Conservation (phyloP, 345 rosid species). For the Brassica cretica region DNA sequence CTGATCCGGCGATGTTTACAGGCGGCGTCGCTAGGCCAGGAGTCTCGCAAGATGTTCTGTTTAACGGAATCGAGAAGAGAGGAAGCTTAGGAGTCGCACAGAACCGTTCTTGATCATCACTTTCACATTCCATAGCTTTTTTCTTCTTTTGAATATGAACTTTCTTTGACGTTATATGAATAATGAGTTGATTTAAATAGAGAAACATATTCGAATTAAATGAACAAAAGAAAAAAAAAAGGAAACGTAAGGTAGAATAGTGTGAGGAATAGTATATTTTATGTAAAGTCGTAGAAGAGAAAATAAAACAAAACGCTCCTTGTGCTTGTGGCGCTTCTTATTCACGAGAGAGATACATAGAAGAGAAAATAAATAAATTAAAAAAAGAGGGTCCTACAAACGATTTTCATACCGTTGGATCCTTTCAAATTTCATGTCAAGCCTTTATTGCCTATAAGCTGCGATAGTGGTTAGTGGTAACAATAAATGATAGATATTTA, state of each 20-base stretch:
- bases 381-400: neutral
- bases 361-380: neutral
- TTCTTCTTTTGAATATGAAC: neutral
- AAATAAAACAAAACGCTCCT: constrained; percentile 32
- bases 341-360: constrained; percentile 16
- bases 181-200: constrained; percentile 20
- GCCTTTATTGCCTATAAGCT: constrained; percentile 21
- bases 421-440: constrained; percentile 27
- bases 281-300: neutral
- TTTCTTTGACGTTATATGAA: constrained; percentile 15
- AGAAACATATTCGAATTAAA: neutral
- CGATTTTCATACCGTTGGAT: constrained; percentile 21
- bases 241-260: neutral
- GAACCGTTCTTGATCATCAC: constrained; percentile 31
- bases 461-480: neutral
- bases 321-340: constrained; percentile 27
- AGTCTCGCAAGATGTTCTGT: constrained; percentile 22
- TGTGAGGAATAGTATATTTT: neutral
- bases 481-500: constrained; percentile 1
- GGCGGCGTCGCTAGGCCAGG: constrained; percentile 62
- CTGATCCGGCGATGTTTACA: constrained; percentile 48
- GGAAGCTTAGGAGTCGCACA: constrained; percentile 58
- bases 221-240: neutral
- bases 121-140: constrained; percentile 21
- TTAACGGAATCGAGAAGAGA: constrained; percentile 46